Percentiles rank a stretch among this genome's conserved stretches.
phyloP scores from a whole-genome alignment of 768 basidiomycete genomes.

The Mycena galericulata region DNA sequence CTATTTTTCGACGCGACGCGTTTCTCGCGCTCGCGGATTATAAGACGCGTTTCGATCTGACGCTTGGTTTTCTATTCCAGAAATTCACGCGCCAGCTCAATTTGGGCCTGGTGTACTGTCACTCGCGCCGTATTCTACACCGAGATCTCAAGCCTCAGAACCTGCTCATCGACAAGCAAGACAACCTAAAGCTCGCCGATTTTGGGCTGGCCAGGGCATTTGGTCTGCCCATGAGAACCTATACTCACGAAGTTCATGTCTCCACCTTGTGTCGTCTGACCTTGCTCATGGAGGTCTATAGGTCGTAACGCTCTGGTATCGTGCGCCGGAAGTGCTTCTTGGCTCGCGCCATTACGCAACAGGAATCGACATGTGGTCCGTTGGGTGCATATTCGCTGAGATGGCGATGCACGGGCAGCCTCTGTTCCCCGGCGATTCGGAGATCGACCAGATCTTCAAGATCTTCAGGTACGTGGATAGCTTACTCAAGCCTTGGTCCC shows the following conservation, averaged over 20 bases:
- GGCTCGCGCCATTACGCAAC: slow-evolving; percentile 97
- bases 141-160: slow-evolving; percentile 98
- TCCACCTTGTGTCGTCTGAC: slow-evolving; percentile 11
- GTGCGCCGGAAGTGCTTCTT: slow-evolving; percentile 96
- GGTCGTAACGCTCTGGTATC: slow-evolving; percentile 99
- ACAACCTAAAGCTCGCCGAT: slow-evolving; percentile 96
- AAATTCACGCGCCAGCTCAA: slow-evolving; percentile 97
- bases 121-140: slow-evolving; percentile 96
- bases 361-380: slow-evolving; percentile 99
- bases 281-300: slow-evolving; percentile 46
- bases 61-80: slow-evolving; percentile 53
- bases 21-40: slow-evolving; percentile 35
- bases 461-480: slow-evolving; percentile 85
- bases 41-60: slow-evolving; percentile 42
- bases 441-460: slow-evolving; percentile 99
- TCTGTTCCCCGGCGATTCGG: slow-evolving; percentile 98
- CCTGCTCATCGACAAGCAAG: slow-evolving; percentile 87
- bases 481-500: too few relatives aligned
- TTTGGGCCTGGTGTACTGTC: slow-evolving; percentile 93
- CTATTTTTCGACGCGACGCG: slow-evolving; percentile 17
- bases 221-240: slow-evolving; percentile 98
- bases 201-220: slow-evolving; percentile 97
- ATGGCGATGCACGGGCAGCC: slow-evolving; percentile 94
- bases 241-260: slow-evolving; percentile 90
- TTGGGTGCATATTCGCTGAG: slow-evolving; percentile 98